Conservation (phyloP, 2,329 filamentous ascomycete genomes). For the Teratosphaeria destructans region DNA sequence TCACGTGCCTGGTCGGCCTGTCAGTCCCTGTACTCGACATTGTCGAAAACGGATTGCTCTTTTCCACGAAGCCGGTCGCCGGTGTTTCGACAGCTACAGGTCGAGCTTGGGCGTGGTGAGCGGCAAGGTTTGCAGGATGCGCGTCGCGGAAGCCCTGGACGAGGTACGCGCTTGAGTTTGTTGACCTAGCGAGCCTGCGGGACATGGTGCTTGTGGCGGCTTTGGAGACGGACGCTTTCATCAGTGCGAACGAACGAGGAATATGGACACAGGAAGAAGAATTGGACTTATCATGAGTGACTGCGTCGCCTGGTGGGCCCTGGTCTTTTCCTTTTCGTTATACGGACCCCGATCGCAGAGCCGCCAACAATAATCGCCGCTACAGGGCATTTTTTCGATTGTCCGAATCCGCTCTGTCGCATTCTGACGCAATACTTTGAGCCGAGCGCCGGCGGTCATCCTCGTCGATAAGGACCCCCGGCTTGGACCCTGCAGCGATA, state of each 20-base stretch:
- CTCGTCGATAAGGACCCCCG: too few species aligned
- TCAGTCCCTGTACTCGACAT: constrained; percentile 7
- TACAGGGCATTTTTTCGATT: not conserved
- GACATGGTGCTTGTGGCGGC: not conserved
- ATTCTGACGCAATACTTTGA: not conserved
- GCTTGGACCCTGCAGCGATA: too few species aligned
- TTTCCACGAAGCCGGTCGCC: not conserved
- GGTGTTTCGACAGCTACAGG: not conserved
- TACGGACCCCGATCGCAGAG: not conserved
- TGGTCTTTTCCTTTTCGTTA: not conserved
- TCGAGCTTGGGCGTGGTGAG: not conserved
- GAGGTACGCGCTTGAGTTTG: constrained; percentile 1
- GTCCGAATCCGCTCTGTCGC: not conserved
- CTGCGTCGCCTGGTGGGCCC: not conserved
- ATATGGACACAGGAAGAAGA: not conserved
- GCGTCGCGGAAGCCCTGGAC: constrained; percentile 1
- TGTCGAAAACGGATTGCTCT: constrained; percentile 3
- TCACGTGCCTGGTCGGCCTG: constrained; percentile 10
- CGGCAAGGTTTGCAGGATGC: not conserved
- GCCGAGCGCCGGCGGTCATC: too few species aligned
- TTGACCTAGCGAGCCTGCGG: constrained; percentile 2
- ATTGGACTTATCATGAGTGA: not conserved
- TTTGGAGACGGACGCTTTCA: constrained; percentile 5
- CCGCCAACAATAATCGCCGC: not conserved
- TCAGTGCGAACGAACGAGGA: not conserved